Evolutionary conservation across 768 basidiomycete genomes (phyloP).

Genomic region (Rhizopogon vulgaris): DNA sequence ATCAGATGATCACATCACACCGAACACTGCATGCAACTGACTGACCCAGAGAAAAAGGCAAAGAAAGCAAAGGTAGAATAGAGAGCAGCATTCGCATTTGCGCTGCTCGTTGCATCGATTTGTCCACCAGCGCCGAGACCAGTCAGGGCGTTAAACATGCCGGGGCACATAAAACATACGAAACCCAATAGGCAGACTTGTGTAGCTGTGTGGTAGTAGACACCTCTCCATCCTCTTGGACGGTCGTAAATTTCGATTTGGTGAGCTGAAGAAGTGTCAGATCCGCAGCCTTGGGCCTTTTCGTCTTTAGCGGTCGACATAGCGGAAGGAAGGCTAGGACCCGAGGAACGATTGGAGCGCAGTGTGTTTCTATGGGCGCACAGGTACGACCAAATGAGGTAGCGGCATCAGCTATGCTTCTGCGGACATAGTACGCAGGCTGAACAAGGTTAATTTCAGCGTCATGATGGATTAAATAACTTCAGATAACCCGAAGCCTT

Average conservation of each 20-base stretch:
- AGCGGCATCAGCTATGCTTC: too few relatives aligned
- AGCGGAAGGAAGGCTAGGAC: neutral
- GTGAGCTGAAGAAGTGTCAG: neutral
- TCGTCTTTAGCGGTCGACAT: constrained; percentile 1
- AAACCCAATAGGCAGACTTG: constrained; percentile 57
- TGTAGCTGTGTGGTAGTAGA: constrained; percentile 49
- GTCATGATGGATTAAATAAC: too few relatives aligned
- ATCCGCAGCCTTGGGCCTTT: constrained; percentile 2
- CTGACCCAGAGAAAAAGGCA: constrained; percentile 70
- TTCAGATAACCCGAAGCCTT: too few relatives aligned
- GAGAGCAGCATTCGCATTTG: constrained; percentile 64
- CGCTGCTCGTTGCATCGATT: constrained; percentile 55
- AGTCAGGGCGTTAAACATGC: constrained; percentile 75
- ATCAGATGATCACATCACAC: neutral
- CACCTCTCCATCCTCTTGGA: constrained; percentile 44
- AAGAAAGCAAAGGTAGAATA: constrained; percentile 59
- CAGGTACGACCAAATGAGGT: neutral
- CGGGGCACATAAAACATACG: constrained; percentile 54
- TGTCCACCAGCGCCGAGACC: constrained; percentile 80
- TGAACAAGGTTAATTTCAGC: too few relatives aligned
- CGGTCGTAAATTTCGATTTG: constrained; percentile 33
- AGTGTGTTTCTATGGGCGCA: neutral
- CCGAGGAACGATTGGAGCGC: neutral
- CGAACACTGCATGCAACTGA: neutral
- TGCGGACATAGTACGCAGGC: too few relatives aligned